These are phyloP conservation scores for Calocybe gangraenosa DNA, from an alignment of 768 basidiomycete genomes.

Conservation along the genomic window DNA sequence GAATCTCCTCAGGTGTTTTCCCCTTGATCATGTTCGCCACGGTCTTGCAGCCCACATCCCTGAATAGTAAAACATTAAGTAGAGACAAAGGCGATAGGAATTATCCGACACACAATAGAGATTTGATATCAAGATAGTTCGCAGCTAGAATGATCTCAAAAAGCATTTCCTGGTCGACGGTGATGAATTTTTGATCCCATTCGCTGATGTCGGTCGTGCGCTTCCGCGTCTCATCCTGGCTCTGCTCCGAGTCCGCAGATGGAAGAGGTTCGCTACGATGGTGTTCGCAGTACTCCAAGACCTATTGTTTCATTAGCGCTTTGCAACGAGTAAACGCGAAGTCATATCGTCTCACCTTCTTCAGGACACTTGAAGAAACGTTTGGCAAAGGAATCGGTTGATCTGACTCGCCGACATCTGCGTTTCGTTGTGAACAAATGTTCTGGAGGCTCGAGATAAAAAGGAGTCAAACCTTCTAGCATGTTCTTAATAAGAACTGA, in stretches of 20 bases:
- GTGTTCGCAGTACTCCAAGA: constrained; percentile 98
- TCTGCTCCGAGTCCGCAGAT: constrained; percentile 71
- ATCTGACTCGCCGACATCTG: constrained; percentile 93
- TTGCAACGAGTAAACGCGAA: neutral
- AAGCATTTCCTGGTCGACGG: constrained; percentile 99
- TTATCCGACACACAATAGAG: constrained; percentile 72
- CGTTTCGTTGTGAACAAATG: constrained; percentile 11
- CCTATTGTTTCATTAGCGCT: constrained; percentile 40
- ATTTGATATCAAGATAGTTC: constrained; percentile 99
- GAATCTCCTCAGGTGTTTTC: constrained; percentile 98
- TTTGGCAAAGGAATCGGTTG: constrained; percentile 94
- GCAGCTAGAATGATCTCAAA: constrained; percentile 99
- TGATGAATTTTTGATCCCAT: constrained; percentile 99
- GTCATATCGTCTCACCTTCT: constrained; percentile 63
- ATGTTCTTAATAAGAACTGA: constrained; percentile 98
- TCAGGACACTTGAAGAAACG: constrained; percentile 87
- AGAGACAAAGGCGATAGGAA: constrained; percentile 1
- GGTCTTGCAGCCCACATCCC: constrained; percentile 97
- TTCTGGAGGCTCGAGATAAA: no score
- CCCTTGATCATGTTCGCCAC: constrained; percentile 99
- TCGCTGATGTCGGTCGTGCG: constrained; percentile 98
- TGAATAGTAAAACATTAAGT: constrained; percentile 24
- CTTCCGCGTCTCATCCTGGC: constrained; percentile 91
- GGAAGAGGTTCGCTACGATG: constrained; percentile 98
- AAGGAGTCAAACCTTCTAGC: constrained; percentile 74